Base-by-base conservation (phyloP, 1,139 yeast species). In the Spencermartinsiella ligniputridi region DNA sequence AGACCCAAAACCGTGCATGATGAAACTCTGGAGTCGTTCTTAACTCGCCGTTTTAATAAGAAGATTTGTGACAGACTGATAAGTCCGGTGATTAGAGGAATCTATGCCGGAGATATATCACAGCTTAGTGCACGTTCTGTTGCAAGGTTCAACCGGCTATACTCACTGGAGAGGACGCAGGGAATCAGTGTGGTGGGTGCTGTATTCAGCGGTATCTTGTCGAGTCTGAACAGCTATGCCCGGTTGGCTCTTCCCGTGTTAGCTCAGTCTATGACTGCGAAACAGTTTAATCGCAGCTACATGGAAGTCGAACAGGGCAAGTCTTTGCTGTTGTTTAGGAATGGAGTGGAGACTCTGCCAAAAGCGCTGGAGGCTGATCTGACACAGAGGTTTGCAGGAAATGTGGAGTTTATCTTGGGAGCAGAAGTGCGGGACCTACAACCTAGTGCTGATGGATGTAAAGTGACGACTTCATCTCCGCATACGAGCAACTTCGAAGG, bases 61-160 rank as follows among this genome's bases (percentile, higher is more conserved):
- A 60, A 63, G 1, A 51, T 88, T 4, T 75, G 87, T 2, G 76
- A 78, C 41, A 80, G 85, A 45, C 66, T 92, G 12, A 65, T 84
- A 15, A 86, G 96, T 62, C 97, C 96, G 0, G 68, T 90, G 3
- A 70, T 84, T 58, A 89, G 89, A 58, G 98, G 98, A 0, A 81
- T 92, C 1, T 92, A 89, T 62, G 97, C 96, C 3, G 97, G 95
- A 1, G 95, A 90, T 62, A 73, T 80, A 2, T 60, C 74, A 9
- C 70, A 76, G 48, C 67, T 92, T 37, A 85, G 96, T 64, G 79
- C 84, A 0, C 68, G 75, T 18, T 70, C 84, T 1, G 74, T 83
- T 15, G 56, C 66, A 1, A 47, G 67, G 15, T 51, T 65, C 34
- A 58, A 56, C 43, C 51, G 66, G 12, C 57, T 87, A 50, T 76